Evolutionary conservation across 1,139 yeast species (phyloP).

Genomic region (Lizanozyma gosingica): DNA sequence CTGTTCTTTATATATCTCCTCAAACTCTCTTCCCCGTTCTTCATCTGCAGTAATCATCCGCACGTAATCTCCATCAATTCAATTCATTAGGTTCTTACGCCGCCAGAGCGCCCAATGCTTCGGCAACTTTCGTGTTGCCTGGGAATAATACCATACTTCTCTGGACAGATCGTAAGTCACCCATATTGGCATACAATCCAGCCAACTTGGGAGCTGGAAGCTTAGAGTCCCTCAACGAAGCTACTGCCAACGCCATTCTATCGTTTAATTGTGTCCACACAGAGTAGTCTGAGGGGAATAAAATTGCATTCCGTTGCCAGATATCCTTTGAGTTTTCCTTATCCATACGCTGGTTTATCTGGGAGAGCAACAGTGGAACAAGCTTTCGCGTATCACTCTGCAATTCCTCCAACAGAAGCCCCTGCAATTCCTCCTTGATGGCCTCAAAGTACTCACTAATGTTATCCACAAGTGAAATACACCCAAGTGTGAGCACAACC

Average conservation of each 20-base stretch:
- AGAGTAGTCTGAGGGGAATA: constrained; percentile 61
- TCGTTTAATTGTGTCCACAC: constrained; percentile 61
- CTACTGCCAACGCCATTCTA: constrained; percentile 37
- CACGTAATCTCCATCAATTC: too few relatives aligned
- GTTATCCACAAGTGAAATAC: constrained; percentile 62
- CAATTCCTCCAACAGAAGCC: constrained; percentile 39
- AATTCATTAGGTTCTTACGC: too few relatives aligned
- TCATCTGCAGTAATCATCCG: too few relatives aligned
- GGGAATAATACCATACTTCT: constrained; percentile 40
- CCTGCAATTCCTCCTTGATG: constrained; percentile 55
- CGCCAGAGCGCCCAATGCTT: too few relatives aligned
- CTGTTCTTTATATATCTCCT: too few relatives aligned
- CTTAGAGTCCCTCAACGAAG: constrained; percentile 40
- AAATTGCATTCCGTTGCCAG: constrained; percentile 65
- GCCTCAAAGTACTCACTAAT: constrained; percentile 54
- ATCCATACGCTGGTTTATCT: constrained; percentile 32
- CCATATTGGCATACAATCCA: constrained; percentile 37
- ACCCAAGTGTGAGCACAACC: constrained; percentile 69
- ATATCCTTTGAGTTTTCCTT: constrained; percentile 13
- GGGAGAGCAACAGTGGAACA: constrained; percentile 53
- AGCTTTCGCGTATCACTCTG: constrained; percentile 42
- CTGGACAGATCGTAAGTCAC: constrained; percentile 46
- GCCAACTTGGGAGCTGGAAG: constrained; percentile 47
- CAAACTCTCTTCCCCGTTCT: too few relatives aligned
- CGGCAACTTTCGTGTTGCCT: constrained; percentile 6